Evolutionary conservation across 164 flowering plant species (phyloP).

Genomic region (Magnolia officinalis): DNA sequence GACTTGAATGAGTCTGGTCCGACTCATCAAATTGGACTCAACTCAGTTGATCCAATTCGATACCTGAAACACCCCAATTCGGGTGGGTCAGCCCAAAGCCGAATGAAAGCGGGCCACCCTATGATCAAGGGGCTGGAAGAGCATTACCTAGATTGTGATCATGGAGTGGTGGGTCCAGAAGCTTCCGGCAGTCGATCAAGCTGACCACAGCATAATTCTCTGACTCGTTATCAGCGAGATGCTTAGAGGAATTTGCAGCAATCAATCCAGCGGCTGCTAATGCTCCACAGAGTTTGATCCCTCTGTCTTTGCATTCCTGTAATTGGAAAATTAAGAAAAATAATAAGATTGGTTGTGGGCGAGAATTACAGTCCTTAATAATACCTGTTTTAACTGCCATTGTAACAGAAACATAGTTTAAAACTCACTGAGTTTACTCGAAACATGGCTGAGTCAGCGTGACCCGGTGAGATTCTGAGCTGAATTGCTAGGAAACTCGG

Average conservation of each 20-base stretch:
- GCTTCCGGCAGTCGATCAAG: slow-evolving; percentile 60
- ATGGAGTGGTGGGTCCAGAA: slow-evolving; percentile 64
- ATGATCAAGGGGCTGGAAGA: neutral
- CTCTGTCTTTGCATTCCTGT: slow-evolving; percentile 68
- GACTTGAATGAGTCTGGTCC: too few relatives aligned
- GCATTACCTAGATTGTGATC: slow-evolving; percentile 40
- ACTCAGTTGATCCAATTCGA: too few relatives aligned
- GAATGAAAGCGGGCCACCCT: neutral
- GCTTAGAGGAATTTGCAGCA: slow-evolving; percentile 48
- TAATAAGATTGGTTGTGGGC: neutral
- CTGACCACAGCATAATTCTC: slow-evolving; percentile 77
- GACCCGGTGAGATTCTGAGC: too few relatives aligned
- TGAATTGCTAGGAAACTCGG: too few relatives aligned
- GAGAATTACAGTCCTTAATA: too few relatives aligned
- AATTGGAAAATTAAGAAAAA: neutral
- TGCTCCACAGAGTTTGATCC: slow-evolving; percentile 58
- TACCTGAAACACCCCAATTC: too few relatives aligned
- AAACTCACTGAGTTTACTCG: too few relatives aligned
- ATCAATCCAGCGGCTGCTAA: slow-evolving; percentile 72
- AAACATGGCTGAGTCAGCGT: too few relatives aligned
- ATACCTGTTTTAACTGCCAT: too few relatives aligned
- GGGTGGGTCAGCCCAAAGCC: neutral
- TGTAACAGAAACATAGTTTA: too few relatives aligned
- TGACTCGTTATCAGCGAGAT: slow-evolving; percentile 32
- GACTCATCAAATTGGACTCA: too few relatives aligned